Evolutionary conservation across 441 rosid genomes (phyloP).

Genomic region (Hura crepitans): DNA sequence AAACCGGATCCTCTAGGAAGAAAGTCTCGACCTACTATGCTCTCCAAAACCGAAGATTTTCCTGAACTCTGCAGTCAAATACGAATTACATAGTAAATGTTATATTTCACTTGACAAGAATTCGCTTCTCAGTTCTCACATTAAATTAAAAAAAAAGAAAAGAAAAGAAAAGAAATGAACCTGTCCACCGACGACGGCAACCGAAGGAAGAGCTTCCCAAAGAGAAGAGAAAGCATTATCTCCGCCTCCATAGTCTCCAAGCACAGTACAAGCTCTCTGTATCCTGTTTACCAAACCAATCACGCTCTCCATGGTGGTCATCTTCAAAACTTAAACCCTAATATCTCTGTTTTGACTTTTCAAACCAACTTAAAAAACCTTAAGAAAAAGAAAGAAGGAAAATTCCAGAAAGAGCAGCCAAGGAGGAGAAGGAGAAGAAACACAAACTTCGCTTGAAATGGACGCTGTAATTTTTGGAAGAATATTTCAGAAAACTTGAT

Average conservation of each 20-base stretch:
- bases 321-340: constrained; percentile 20
- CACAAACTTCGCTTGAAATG: constrained; percentile 16
- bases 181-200: constrained; percentile 95
- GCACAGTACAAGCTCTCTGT: constrained; percentile 79
- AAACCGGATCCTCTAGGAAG: constrained; percentile 87
- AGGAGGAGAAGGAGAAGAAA: constrained; percentile 17
- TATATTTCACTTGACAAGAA: no score
- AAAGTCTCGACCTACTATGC: constrained; percentile 84
- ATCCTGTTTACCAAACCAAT: constrained; percentile 76
- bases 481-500: background rate
- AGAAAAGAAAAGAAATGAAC: constrained; percentile 28
- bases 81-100: constrained; percentile 6
- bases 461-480: background rate
- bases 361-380: constrained; percentile 1
- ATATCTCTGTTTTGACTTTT: background rate
- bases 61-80: constrained; percentile 64
- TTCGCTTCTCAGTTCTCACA: no score
- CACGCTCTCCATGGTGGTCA: constrained; percentile 89
- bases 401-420: background rate
- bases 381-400: background rate
- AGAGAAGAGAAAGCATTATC: constrained; percentile 65
- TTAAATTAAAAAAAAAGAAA: background rate
- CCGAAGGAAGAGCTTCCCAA: constrained; percentile 94
- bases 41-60: constrained; percentile 78
- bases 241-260: constrained; percentile 79